These are phyloP conservation scores for Populus pruinosa DNA, from an alignment of 345 rosid genomes.

Conservation along the genomic window DNA sequence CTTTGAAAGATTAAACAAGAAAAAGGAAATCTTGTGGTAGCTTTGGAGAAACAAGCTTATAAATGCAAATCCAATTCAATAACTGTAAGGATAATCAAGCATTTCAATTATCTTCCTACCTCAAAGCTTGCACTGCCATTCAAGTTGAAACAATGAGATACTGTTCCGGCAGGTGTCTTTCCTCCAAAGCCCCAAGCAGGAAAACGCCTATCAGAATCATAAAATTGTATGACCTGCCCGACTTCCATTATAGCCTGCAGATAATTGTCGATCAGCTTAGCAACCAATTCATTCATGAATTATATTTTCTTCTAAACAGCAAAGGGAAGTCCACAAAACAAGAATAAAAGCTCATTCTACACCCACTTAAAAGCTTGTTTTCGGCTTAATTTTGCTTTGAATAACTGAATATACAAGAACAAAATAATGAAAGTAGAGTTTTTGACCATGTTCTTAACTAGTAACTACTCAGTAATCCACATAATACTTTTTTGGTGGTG, in stretches of 20 bases:
- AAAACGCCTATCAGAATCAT: slow-evolving; percentile 72
- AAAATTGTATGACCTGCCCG: slow-evolving; percentile 83
- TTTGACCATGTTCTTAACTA: no score
- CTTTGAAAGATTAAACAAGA: no score
- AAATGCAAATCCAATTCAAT: background rate
- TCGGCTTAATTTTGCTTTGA: background rate
- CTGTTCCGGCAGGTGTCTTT: slow-evolving; percentile 42
- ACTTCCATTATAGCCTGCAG: slow-evolving; percentile 78
- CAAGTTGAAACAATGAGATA: slow-evolving; percentile 86
- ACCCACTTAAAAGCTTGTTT: background rate
- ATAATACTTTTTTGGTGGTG: no score
- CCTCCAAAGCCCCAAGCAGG: slow-evolving; percentile 96
- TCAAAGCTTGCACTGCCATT: slow-evolving; percentile 54
- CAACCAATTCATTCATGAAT: background rate
- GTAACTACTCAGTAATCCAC: no score
- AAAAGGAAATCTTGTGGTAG: no score
- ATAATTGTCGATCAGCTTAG: background rate
- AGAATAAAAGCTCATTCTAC: background rate
- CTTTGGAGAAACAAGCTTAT: background rate
- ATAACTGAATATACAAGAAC: no score
- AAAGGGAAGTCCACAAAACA: background rate
- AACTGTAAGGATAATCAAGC: background rate
- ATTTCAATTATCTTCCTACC: slow-evolving; percentile 35
- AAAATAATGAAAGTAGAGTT: no score
- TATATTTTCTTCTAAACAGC: background rate